Conservation (phyloP, 257 asterid species). For the Oldenlandia corymbosa region DNA sequence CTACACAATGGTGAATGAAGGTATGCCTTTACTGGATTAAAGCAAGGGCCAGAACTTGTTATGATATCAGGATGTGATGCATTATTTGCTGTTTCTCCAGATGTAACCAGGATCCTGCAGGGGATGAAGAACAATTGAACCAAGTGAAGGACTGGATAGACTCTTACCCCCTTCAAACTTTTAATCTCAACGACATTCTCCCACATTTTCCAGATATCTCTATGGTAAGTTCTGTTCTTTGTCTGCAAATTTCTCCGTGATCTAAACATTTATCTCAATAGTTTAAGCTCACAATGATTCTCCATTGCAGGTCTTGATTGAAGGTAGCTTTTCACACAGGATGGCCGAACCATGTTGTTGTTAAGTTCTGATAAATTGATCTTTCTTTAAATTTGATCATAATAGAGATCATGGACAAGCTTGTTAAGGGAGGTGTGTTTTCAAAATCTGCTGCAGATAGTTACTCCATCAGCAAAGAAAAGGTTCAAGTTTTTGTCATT, state of each 20-base stretch:
- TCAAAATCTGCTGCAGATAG: constrained; percentile 52
- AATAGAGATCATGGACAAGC: constrained; percentile 71
- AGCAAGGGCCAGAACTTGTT: constrained; percentile 12
- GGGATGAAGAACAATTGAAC: constrained; percentile 62
- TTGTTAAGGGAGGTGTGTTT: constrained; percentile 49
- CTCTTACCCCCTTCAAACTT: constrained; percentile 55
- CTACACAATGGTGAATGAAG: constrained; percentile 46
- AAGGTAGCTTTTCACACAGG: constrained; percentile 51
- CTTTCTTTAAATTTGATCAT: constrained; percentile 20
- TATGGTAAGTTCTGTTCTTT: constrained; percentile 45
- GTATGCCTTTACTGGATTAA: constrained; percentile 24
- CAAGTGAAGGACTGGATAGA: constrained; percentile 78
- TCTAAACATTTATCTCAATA: background rate
- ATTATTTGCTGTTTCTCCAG: constrained; percentile 30
- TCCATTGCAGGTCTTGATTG: constrained; percentile 57
- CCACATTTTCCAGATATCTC: constrained; percentile 82
- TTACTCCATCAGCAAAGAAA: constrained; percentile 47
- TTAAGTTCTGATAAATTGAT: constrained; percentile 13
- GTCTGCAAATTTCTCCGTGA: background rate
- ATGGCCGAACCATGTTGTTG: constrained; percentile 17
- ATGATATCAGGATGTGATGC: constrained; percentile 17
- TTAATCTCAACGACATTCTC: constrained; percentile 65
- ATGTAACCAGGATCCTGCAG: constrained; percentile 79
- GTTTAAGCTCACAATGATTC: too few relatives aligned
- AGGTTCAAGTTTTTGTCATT: constrained; percentile 35